Base-by-base conservation (phyloP, 176 grass and related monocot genomes). In the Tillandsia fasciculata region DNA sequence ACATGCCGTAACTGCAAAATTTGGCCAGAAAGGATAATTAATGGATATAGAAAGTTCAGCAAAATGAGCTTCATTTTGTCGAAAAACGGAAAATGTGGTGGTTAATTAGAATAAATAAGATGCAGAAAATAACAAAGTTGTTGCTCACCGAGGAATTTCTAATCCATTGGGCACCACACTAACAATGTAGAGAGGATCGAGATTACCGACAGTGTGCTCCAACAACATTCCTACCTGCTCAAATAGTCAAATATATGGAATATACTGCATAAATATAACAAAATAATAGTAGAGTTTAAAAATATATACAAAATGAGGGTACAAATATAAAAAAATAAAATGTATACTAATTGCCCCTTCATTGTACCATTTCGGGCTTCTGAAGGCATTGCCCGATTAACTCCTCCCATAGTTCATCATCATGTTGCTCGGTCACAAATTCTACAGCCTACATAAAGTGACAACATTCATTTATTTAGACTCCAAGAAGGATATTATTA, bases 161-260 rank as follows among this genome's bases (percentile, higher is more conserved):
- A 99, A 70, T 68, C 94, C 89, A 93, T 93, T 82, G 74, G 94
- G 94, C 74, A 99, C 94, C 72, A 93, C 83, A 79, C 69, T 90
- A 72, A 99, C 94, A 61, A 99, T 99, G 78, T 90, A 99, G 9
- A 99, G 75, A 72, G 94, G 94, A 52, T 99, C 94, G 68, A 99
- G 85, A 87, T 99, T 89, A 72, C 94, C 94, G 70, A 99, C 84
- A 23, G 94, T 99, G 79, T 99, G 89, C 79, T 99, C 94, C 86
- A 99, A 78, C 57, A 99, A 72, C 84, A 88, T 99, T 67, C 94
- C 94, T 26, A 99, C 90, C 94, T 99, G 89, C 64, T 73, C 78
- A 85, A 73, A 64, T 18, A 9, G 15, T 20, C 17, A 61, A 20
- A 61, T 61, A 61, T 61, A 20, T 2, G 17, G 22, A 61, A 61